Evolutionary conservation across 2,329 filamentous ascomycete species (phyloP).

Genomic region (Dactylellina sp.): DNA sequence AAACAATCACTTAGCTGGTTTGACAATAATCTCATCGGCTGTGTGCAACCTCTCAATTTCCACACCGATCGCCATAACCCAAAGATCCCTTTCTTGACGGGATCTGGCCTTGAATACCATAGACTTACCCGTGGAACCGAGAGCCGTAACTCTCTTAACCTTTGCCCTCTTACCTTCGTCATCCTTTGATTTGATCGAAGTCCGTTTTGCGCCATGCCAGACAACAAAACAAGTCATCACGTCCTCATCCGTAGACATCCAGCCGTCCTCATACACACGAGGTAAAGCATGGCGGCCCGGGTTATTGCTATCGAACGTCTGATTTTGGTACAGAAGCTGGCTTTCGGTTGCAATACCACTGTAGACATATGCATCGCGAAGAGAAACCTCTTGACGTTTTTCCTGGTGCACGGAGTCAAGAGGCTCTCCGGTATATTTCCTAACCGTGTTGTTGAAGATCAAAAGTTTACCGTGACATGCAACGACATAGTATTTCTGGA

Average conservation of each 20-base stretch:
- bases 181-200: slow-evolving; percentile 68
- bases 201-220: slow-evolving; percentile 72
- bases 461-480: slow-evolving; percentile 72
- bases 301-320: slow-evolving; percentile 73
- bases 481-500: slow-evolving; percentile 72
- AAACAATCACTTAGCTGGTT: slow-evolving; percentile 58
- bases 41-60: slow-evolving; percentile 74
- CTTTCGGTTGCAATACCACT: slow-evolving; percentile 75
- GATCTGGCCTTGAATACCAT: slow-evolving; percentile 76
- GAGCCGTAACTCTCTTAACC: slow-evolving; percentile 71
- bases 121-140: slow-evolving; percentile 72
- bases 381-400: slow-evolving; percentile 69
- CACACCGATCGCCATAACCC: slow-evolving; percentile 74
- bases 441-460: slow-evolving; percentile 72
- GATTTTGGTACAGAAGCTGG: slow-evolving; percentile 71
- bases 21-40: slow-evolving; percentile 59
- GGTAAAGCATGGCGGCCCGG: slow-evolving; percentile 72
- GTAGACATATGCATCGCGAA: slow-evolving; percentile 55
- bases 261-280: slow-evolving; percentile 72
- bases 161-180: slow-evolving; percentile 64
- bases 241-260: slow-evolving; percentile 74
- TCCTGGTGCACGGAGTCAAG: slow-evolving; percentile 73
- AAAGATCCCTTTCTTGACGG: slow-evolving; percentile 74
- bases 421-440: slow-evolving; percentile 69
- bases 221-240: slow-evolving; percentile 76